Percentiles rank a stretch among this genome's conserved stretches.
These are phyloP conservation scores for Lathyrus tuberosus DNA, from an alignment of 306 rosid genomes.

Conservation along the genomic window DNA sequence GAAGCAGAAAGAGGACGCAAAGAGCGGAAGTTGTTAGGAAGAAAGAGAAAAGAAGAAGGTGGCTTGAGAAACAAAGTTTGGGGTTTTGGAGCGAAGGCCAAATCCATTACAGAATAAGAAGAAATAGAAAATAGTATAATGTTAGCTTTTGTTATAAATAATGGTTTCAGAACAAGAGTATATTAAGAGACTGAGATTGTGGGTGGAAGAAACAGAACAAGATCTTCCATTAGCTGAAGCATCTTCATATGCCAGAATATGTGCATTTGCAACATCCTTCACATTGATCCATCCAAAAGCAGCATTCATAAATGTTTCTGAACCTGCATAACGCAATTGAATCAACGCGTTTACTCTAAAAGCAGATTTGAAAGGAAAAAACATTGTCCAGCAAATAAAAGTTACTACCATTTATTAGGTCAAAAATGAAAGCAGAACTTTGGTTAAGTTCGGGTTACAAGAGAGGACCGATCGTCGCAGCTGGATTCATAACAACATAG, in stretches of 20 bases:
- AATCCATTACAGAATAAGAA: no score
- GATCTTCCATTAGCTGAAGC: slow-evolving; percentile 81
- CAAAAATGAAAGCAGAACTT: slow-evolving; percentile 54
- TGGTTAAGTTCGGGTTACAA: slow-evolving; percentile 49
- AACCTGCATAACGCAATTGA: slow-evolving; percentile 37
- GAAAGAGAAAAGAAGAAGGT: no score
- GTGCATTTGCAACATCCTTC: slow-evolving; percentile 76
- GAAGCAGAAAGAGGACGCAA: no score
- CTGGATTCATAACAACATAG: slow-evolving; percentile 32
- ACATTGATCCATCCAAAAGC: slow-evolving; percentile 67
- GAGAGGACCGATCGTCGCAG: not conserved
- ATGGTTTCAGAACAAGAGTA: no score
- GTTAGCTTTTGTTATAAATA: no score
- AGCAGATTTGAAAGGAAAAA: not conserved
- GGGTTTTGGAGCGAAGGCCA: no score
- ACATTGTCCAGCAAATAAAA: not conserved
- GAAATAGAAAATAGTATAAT: no score
- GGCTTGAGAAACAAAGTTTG: no score
- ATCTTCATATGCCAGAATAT: slow-evolving; percentile 68
- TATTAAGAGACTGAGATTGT: no score
- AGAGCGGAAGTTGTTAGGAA: no score
- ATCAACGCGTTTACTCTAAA: no score
- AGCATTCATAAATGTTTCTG: slow-evolving; percentile 50
- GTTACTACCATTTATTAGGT: slow-evolving; percentile 60
- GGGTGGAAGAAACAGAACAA: no score